A percentile compares a stretch with the other conserved stretches of the same genome.
Evolutionary conservation across 805 yeast genomes (phyloP).

Genomic region (Saturnispora silvae): DNA sequence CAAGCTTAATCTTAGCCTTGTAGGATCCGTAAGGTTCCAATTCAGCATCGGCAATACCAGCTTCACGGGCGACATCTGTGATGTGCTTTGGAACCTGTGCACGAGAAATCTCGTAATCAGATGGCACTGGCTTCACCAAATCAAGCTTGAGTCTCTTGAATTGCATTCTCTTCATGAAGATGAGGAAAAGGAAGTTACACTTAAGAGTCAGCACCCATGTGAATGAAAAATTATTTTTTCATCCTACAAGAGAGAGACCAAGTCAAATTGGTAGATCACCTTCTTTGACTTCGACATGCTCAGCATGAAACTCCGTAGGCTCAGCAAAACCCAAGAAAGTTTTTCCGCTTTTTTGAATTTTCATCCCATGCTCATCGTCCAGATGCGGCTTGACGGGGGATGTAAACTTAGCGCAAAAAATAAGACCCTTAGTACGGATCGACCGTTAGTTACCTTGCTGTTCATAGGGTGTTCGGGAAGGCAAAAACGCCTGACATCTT

Average conservation of each 20-base stretch:
- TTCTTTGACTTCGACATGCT: neutral
- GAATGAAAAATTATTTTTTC: neutral
- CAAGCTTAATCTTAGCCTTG: slow-evolving; percentile 79
- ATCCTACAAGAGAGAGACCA: neutral
- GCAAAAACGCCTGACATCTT: too few relatives aligned
- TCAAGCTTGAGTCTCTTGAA: slow-evolving; percentile 30
- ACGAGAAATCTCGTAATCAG: slow-evolving; percentile 84
- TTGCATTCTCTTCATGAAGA: slow-evolving; percentile 11
- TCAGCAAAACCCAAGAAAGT: too few relatives aligned
- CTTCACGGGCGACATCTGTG: slow-evolving; percentile 61
- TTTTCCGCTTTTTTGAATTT: too few relatives aligned
- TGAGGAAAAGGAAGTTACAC: neutral
- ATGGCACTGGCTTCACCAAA: slow-evolving; percentile 61
- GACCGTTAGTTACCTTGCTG: too few relatives aligned
- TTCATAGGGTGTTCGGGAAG: too few relatives aligned
- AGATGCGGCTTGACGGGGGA: too few relatives aligned
- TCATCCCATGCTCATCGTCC: too few relatives aligned
- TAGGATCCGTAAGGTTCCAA: slow-evolving; percentile 80
- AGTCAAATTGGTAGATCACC: too few relatives aligned
- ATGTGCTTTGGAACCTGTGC: slow-evolving; percentile 81
- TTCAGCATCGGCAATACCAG: slow-evolving; percentile 71
- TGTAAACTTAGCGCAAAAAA: too few relatives aligned
- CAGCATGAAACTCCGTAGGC: neutral
- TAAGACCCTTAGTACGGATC: too few relatives aligned
- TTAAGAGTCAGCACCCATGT: too few relatives aligned